Base-by-base conservation (phyloP, 495 filamentous ascomycete species). In the Podospora australis region DNA sequence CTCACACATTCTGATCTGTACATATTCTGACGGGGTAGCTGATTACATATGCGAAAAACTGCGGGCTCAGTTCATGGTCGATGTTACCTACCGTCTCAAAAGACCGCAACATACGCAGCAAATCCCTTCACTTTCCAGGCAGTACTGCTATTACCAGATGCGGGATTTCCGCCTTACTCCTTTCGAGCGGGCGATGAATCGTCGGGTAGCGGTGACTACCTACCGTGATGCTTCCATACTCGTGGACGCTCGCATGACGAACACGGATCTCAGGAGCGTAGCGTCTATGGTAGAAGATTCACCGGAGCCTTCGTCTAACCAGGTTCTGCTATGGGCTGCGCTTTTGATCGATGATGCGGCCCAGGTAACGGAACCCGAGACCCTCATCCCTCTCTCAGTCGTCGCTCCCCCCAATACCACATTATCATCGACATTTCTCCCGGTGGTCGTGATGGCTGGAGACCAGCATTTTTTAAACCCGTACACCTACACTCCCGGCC, bases 401-500 rank as follows among this genome's bases (percentile, higher is more conserved):
- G 64, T 80, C 29, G 65, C 72, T 25, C 75, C 77, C 14, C 76
- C 74, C n/a, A 38, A 56, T 6, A 49, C 59, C n/a, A 53, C 49
- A 22, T 55, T 57, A 19, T 22, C 48, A 21, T 44, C 59, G 2
- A 38, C 48, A 25, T 62, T 66, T 43, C 67, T 54, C 6, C 71
- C 73, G 0, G 59, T 72, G 16, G 64, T 80, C 13, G 69, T 75
- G 11, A 78, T 80, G 77, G 78, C 74, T 25, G 77, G 77, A 19
- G 77, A 80, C 55, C 67, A 79, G 41, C 64, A 69, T 52, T 77
- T 79, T 54, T 70, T 80, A 32, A 71, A 69, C 17, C 74, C 77
- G 13, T 67, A 72, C 35, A 74, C 69, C 10, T n/a, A n/a, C n/a
- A 69, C 68, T 16, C 65, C 65, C 19, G 65, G 55, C 42, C 40